phyloP scores from a whole-genome alignment of 345 rosid species.

The Arabidopsis arenosa region DNA sequence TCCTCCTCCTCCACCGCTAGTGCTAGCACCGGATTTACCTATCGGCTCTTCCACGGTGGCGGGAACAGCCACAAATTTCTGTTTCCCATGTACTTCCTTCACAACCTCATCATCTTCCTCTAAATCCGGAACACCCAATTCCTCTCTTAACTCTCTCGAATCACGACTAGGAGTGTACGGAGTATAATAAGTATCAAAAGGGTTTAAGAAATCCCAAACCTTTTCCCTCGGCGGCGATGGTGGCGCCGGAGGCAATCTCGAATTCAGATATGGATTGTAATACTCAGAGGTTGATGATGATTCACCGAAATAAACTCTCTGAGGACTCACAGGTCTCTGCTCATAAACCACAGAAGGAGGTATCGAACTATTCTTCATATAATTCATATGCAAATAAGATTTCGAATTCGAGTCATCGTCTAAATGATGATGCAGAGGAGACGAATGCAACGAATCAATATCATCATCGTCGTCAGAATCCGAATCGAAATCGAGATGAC shows the following conservation, averaged over 20 bases:
- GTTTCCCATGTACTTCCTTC: constrained; percentile 65
- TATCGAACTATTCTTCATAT: constrained; percentile 69
- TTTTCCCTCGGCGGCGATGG: constrained; percentile 68
- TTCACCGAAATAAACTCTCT: constrained; percentile 67
- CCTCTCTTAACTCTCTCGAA: constrained; percentile 77
- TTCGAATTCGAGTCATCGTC: constrained; percentile 14
- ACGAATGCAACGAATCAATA: constrained; percentile 53
- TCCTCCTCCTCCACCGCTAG: constrained; percentile 22
- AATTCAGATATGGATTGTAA: constrained; percentile 35
- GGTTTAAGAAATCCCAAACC: constrained; percentile 79
- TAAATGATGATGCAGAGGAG: constrained; percentile 59
- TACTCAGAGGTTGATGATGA: constrained; percentile 57
- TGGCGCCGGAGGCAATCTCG: constrained; percentile 67
- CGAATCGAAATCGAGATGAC: constrained; percentile 60
- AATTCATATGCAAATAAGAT: constrained; percentile 68
- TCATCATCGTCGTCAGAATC: constrained; percentile 51
- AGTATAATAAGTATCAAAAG: constrained; percentile 50
- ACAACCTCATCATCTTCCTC: constrained; percentile 83
- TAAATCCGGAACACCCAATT: constrained; percentile 93
- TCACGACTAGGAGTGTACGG: constrained; percentile 64
- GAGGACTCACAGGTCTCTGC: constrained; percentile 64
- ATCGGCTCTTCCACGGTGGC: constrained; percentile 31
- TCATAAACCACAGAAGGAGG: constrained; percentile 64
- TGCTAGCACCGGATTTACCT: constrained; percentile 7
- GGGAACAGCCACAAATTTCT: constrained; percentile 52